Base-by-base conservation (phyloP, 1,139 yeast genomes). In the Yamadazyma atmosphaerica region DNA sequence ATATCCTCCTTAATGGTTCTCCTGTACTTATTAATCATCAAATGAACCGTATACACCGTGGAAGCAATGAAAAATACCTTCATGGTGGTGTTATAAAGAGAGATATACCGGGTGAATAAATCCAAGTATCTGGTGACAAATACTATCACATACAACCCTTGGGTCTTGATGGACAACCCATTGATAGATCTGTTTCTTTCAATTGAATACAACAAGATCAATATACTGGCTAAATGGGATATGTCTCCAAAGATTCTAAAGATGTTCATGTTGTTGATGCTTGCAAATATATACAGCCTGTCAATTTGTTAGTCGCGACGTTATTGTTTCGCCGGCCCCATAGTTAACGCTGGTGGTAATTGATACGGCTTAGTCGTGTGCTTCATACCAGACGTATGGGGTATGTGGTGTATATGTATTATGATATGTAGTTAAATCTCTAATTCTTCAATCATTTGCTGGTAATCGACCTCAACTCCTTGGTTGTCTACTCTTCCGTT, bases 101-200 rank as follows among this genome's bases (percentile, higher is more conserved):
- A 85, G 31, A 72, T 63, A 60, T 64, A 84, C 42, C 70, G 71
- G 62, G 74, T 74, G 44, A 83, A 61, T 43, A 85, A 62, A 61
- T 87, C 92, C 47, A 88, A 55, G 61, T 92, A 92, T 50, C 98
- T 77, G 15, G 95, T 77, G 33, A 83, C 58, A 55, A 81, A 90
- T 14, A 92, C 98, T 34, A 86, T 46, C 27, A 79, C 81, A 57
- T 92, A 92, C 34, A 92, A 66, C 1, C 78, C 69, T 58, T 92
- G 98, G 0, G 98, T 87, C 65, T 90, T 90, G 59, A 88, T 69
- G 3, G 97, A 89, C 39, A 92, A 77, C 26, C 98, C 98, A 32
- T 81, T 78, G 39, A 85, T 82, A 10, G 95, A 83, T 49, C 72
- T 70, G 42, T 85, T 76, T 17, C 65, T 60, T 43, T 72, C 79